phyloP scores from a whole-genome alignment of 2,329 filamentous ascomycete species.

The Akanthomyces lecanii region DNA sequence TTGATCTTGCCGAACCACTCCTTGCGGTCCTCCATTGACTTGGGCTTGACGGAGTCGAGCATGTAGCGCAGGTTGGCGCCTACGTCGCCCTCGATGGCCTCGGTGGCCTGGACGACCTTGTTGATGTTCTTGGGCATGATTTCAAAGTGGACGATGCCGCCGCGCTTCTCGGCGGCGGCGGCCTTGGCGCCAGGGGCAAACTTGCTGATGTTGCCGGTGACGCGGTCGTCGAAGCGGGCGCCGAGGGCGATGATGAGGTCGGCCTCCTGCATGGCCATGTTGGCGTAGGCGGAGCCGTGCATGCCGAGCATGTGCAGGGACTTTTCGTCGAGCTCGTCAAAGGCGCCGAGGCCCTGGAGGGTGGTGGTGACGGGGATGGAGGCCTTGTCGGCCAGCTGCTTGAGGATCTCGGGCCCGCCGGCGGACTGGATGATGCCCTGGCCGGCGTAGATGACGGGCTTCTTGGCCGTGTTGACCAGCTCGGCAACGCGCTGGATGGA shows the following conservation, averaged over 20 bases:
- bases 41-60: slow-evolving; percentile 64
- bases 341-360: slow-evolving; percentile 86
- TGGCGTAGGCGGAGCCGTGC: slow-evolving; percentile 96
- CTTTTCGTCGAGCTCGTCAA: slow-evolving; percentile 90
- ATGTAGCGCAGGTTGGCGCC: slow-evolving; percentile 71
- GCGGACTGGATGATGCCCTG: slow-evolving; percentile 80
- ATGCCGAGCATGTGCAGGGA: slow-evolving; percentile 97
- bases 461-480: slow-evolving; percentile 84
- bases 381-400: slow-evolving; percentile 83
- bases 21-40: slow-evolving; percentile 60
- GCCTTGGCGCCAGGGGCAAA: slow-evolving; percentile 86
- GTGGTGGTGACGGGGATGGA: slow-evolving; percentile 94
- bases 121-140: slow-evolving; percentile 99
- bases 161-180: slow-evolving; percentile 77
- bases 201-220: slow-evolving; percentile 74
- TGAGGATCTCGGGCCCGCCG: slow-evolving; percentile 74
- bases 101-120: slow-evolving; percentile 95
- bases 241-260: slow-evolving; percentile 95
- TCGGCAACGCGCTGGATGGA: slow-evolving; percentile 74
- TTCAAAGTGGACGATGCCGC: slow-evolving; percentile 96
- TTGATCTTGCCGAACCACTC: slow-evolving; percentile 90
- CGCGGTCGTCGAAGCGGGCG: slow-evolving; percentile 92
- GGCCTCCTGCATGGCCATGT: slow-evolving; percentile 96
- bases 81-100: slow-evolving; percentile 92
- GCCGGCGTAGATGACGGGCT: slow-evolving; percentile 92